These are phyloP conservation scores for Solanum ahanhuiri DNA, from an alignment of 257 asterid genomes.

Conservation along the genomic window DNA sequence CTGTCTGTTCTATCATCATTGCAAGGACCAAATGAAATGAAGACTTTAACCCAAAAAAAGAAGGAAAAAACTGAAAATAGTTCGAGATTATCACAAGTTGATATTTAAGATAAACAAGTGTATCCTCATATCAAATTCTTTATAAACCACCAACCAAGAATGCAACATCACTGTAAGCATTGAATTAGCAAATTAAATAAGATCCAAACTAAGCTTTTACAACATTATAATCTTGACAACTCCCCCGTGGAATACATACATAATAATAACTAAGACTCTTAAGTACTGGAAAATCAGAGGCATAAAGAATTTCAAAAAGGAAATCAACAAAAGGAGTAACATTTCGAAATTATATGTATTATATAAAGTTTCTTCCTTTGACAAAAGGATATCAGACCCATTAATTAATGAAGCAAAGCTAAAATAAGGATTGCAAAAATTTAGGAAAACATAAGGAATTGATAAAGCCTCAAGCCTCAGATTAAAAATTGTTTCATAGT, in stretches of 20 bases:
- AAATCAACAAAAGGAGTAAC: not conserved
- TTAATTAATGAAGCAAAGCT: not conserved
- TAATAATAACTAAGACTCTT: not conserved
- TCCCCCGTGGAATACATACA: not conserved
- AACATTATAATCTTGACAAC: not conserved
- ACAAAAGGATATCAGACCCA: not conserved
- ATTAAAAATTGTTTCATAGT: conserved; percentile 17
- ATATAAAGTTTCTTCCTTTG: not conserved
- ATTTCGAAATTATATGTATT: not conserved
- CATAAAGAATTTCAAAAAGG: not conserved
- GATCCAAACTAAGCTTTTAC: not conserved
- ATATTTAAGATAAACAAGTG: not conserved
- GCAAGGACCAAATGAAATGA: conserved; percentile 7
- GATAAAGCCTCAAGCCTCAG: conserved; percentile 35
- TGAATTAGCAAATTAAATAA: not conserved
- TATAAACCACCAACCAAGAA: not conserved
- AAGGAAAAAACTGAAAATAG: not conserved
- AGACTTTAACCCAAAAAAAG: not conserved
- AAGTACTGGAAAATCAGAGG: not conserved
- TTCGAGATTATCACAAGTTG: not conserved
- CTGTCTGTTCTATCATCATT: conserved; percentile 62
- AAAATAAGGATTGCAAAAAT: not conserved
- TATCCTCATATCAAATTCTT: not conserved
- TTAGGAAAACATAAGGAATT: not conserved
- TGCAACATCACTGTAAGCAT: not conserved